Percentiles rank a stretch among this genome's conserved stretches.
These are phyloP conservation scores for Neurospora sp. DNA, from an alignment of 495 filamentous ascomycete species.

Conservation along the genomic window DNA sequence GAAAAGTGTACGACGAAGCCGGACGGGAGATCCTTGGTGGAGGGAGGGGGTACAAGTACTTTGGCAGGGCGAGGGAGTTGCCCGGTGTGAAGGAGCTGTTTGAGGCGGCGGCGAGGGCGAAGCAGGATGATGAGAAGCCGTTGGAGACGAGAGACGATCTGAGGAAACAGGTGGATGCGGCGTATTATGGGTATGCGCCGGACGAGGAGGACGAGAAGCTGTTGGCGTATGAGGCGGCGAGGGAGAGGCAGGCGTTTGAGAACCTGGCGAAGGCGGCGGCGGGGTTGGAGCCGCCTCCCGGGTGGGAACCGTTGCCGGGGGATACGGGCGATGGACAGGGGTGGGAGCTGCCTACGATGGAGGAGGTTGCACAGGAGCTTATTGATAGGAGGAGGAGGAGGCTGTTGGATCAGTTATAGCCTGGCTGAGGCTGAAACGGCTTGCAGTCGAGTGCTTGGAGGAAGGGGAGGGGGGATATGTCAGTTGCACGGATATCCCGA, in stretches of 20 bases:
- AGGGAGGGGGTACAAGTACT: conserved; percentile 77
- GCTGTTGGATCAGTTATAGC: conserved; percentile 53
- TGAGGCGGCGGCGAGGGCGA: conserved; percentile 57
- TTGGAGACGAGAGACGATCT: conserved; percentile 56
- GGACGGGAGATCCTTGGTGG: conserved; percentile 84
- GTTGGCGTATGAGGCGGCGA: conserved; percentile 69
- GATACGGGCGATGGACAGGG: conserved; percentile 71
- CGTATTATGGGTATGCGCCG: conserved; percentile 90
- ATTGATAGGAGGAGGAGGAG: conserved; percentile 74
- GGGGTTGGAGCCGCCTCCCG: conserved; percentile 35
- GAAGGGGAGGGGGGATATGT: not conserved
- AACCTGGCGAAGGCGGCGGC: conserved; percentile 32
- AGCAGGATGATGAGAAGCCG: conserved; percentile 39
- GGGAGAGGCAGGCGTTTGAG: conserved; percentile 74
- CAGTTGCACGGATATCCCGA: not conserved
- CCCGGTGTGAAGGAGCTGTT: conserved; percentile 97
- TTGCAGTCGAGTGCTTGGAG: not conserved
- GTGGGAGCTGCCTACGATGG: conserved; percentile 77
- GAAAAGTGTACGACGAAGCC: conserved; percentile 81
- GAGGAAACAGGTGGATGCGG: conserved; percentile 78
- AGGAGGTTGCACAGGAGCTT: conserved; percentile 89
- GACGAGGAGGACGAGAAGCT: conserved; percentile 87
- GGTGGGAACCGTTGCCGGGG: conserved; percentile 81
- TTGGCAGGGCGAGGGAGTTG: conserved; percentile 80
- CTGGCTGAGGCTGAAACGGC: not conserved